Evolutionary conservation across 257 asterid species (phyloP), one percentile per base, ranked within the genome.

Genomic region (Handroanthus guayacan): DNA sequence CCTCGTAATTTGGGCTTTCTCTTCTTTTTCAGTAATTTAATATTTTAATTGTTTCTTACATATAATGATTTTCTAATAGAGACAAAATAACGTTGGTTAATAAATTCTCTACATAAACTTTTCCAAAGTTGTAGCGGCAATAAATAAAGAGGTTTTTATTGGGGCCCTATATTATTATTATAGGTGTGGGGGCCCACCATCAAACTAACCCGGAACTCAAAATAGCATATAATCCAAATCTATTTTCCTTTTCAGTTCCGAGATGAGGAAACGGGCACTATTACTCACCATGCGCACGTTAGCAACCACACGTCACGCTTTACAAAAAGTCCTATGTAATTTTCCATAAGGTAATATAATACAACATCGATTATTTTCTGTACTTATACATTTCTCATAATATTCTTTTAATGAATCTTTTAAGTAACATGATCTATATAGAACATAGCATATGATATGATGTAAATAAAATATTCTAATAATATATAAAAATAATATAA

Each of bases 211-310:
- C 87, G 93, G 89, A 88, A 81, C 82, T 84, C 72, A 84, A 83
- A 76, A 56, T 3, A 56, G 69, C 69, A 81, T 63, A 80, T 63
- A 84, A 75, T 38, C 88, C 84, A 69, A 83, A 75, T 80, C 79
- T 39, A 84, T 79, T 50, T 68, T 77, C 45, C 70, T 64, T 77
- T 84, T 84, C 79, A 71, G 79, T 75, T 86, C 93, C 93, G 90
- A 71, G 72, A 76, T 13, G 76, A 70, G 58, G 62, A 67, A 76
- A 38, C 6, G 7, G n/a, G 5, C 14, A 10, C 55, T 12, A 55
- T 45, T 3, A 20, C 41, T 31, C 13, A 41, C 43, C 31, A 20
- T 31, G 83, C 72, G 76, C 76, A 79, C 31, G 25, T 69, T 55
- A 74, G 81, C 78, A 69, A 52, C 1, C 77, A 61, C 51, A 47